Evolutionary conservation across 345 rosid species (phyloP), one percentile per base, ranked within the genome.

Genomic region (Abelmoschus esculentus): DNA sequence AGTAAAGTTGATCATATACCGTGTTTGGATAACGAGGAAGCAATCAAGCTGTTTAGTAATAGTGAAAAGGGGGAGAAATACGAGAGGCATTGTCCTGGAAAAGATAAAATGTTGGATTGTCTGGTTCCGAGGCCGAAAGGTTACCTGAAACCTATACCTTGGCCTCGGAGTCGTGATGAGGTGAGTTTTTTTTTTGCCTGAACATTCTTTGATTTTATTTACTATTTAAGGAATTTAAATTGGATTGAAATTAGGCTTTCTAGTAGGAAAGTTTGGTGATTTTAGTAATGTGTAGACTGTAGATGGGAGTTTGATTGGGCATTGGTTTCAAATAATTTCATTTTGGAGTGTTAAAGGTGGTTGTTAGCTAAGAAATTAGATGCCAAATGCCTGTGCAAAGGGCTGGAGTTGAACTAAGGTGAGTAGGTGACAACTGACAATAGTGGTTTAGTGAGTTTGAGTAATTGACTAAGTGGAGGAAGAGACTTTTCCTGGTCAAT

Each of bases 131-230:
- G 72, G 34, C 91, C 91, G 0, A 65, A 72, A 66, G 88, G 86
- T 1, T 89, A 86, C 58, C 79, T 46, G 76, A 76, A 12, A 19
- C 74, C 84, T 12, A 74, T 89, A 63, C 81, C 83, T 11, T 84
- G 96, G 91, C 86, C 96, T 42, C 75, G 67, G 69, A 87, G 96
- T 64, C 79, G 86, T 69, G 96, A 84, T 60, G 76, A 85, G 88
- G 90, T 85, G 58, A 77, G 11, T 10, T 49, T 46, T 46, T 22
- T 10, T 49, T 46, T 9, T 76, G 44, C 22, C 34, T 14, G 14
- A 46, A 62, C 67, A 44, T 76, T 60, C 6, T 28, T 12, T 34
- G 14, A 5, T n/a, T 62, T 54, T 15, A 7, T 68, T 5, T 36
- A 9, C 56, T 6, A n/a, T 67, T 67, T 59, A 9, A 4, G 7